Percentiles rank a stretch among this genome's conserved stretches.
These are phyloP conservation scores for Chytridium lagenaria DNA, from an alignment of 371 early-diverging fungal species.

Conservation along the genomic window DNA sequence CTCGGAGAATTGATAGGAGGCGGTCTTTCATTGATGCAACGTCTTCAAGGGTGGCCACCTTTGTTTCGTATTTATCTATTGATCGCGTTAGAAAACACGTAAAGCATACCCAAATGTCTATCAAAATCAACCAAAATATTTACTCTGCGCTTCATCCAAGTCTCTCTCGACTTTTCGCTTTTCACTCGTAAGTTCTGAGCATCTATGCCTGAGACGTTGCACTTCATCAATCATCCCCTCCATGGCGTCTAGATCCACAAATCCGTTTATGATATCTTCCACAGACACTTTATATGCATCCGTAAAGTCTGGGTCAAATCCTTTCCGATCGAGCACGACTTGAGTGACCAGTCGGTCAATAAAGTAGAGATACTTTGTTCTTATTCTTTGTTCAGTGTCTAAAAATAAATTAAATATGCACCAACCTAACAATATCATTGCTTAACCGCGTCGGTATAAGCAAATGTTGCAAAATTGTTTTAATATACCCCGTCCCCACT, in stretches of 20 bases:
- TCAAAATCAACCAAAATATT: neutral
- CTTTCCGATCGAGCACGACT: conserved; percentile 48
- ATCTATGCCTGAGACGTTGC: conserved; percentile 13
- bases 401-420: conserved; percentile 15
- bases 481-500: conserved; percentile 30
- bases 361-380: conserved; percentile 39
- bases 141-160: conserved; percentile 8
- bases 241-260: conserved; percentile 34
- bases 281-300: conserved; percentile 43
- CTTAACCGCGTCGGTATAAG: conserved; percentile 40
- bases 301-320: conserved; percentile 42
- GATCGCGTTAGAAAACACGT: neutral
- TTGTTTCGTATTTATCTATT: conserved; percentile 1
- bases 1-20: neutral
- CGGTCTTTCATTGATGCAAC: neutral
- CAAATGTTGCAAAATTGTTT: conserved; percentile 41
- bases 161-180: conserved; percentile 25
- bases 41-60: conserved; percentile 2
- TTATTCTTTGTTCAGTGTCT: conserved; percentile 14
- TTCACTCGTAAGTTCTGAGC: conserved; percentile 23
- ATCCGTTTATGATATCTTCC: conserved; percentile 44
- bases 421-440: conserved; percentile 31
- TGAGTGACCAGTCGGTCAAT: conserved; percentile 43
- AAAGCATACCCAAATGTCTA: neutral
- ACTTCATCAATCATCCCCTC: conserved; percentile 31